A percentile compares a stretch with the other conserved stretches of the same genome.
Evolutionary conservation across 179 eudicot genomes (phyloP).

Genomic region (Beta lomatogona): DNA sequence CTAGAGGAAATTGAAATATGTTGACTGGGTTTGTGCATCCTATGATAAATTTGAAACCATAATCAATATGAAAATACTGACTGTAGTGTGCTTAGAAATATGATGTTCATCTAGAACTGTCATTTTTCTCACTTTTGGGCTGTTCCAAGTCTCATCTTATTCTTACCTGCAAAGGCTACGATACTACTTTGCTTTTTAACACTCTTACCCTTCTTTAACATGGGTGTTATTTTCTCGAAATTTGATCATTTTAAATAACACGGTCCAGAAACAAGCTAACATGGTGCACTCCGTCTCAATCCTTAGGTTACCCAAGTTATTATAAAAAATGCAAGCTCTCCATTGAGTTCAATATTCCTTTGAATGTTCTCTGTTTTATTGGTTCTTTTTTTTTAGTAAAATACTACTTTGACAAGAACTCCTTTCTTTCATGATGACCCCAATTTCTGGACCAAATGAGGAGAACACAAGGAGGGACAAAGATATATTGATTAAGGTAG

Average conservation of each 20-base stretch:
- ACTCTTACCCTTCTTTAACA: no score
- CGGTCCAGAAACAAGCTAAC: background rate
- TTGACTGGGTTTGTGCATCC: no score
- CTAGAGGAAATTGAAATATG: no score
- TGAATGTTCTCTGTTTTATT: background rate
- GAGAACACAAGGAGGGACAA: constrained; percentile 7
- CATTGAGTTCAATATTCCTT: background rate
- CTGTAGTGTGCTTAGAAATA: no score
- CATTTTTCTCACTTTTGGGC: no score
- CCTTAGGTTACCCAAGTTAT: background rate
- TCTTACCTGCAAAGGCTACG: no score
- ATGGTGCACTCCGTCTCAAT: background rate
- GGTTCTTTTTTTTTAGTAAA: background rate
- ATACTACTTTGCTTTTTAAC: no score
- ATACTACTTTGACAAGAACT: background rate
- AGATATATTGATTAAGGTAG: background rate
- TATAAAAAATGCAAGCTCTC: background rate
- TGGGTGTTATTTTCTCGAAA: background rate
- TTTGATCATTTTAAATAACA: background rate
- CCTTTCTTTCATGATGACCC: background rate
- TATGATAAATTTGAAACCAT: no score
- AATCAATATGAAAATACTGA: no score
- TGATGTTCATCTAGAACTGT: no score
- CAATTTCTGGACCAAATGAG: background rate
- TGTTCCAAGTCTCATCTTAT: no score